Evolutionary conservation across 2,329 filamentous ascomycete species (phyloP), one percentile per base, ranked within the genome.

Genomic region (Aureobasidium melanogenum): DNA sequence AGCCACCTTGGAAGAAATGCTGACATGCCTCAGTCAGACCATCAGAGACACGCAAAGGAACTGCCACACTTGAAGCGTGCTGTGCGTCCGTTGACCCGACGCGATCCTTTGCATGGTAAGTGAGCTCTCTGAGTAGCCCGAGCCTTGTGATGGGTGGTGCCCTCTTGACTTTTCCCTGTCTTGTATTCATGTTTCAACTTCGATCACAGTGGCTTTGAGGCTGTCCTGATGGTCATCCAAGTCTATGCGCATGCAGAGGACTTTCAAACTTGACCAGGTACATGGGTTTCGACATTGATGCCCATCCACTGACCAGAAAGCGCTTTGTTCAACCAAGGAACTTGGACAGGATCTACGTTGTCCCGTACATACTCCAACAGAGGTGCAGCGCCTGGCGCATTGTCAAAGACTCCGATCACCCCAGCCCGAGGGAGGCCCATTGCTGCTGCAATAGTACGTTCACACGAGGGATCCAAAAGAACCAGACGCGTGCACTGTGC

Each of bases 351-450:
- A 34, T n/a, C 58, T 19, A 54, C 47, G 3, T 61, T 51, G 2
- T 54, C 48, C 26, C 47, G 30, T 24, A 62, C 63, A 32, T 66
- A 66, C 3, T 51, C 51, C 24, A 63, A 9, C 14, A 66, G 38
- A 19, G 38, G 17, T 9, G 19, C 47, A 36, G 58, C 47, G 19
- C 59, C 30, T 55, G 56, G 51, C 3, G 60, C 55, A 14, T 47
- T 38, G 3, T 62, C 64, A 38, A 64, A n/a, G 2, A 65, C 9
- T 14, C 62, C 64, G 6, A 65, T 7, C 7, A 64, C 51, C 24
- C 63, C 60, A 28, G 56, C 63, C 15, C 64, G 58, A 24, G 63
- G 44, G 19, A 57, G 39, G 6, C 61, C 54, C 34, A 66, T 38
- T 17, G 54, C 55, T 10, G 56, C 38, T 2, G 61, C 55, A 10